Base-by-base conservation (phyloP, 371 early-diverging fungal species). In the Mucor velutinosus region DNA sequence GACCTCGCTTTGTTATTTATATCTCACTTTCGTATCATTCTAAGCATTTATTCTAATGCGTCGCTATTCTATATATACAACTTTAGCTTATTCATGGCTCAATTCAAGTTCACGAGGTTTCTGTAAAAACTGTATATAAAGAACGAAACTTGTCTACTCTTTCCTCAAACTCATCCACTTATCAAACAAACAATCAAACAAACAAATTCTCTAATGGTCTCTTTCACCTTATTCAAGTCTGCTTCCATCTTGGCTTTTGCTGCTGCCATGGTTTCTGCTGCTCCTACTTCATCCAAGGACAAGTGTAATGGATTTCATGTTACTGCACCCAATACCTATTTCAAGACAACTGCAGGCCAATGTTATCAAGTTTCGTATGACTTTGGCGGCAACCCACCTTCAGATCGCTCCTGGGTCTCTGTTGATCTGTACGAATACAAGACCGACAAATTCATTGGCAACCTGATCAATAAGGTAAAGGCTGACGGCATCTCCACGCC, bases 301-400 rank as follows among this genome's bases (percentile, higher is more conserved):
- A 59, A 14, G 14, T 77, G 78, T 30, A 64, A 68, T 1, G 73
- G 71, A n/a, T 77, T 77, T 70, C 72, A 65, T 21, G 65, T 77
- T n/a, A 77, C 78, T 0, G 75, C 78, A 21, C 78, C 78, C 15
- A 65, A 60, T n/a, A 32, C 71, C 25, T 73, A 70, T 14, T 66
- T 77, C 33, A 19, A 63, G 0, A 74, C 73, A 64, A 77, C 78
- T 15, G 72, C 75, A 4, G 75, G 75, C 27, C 69, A 75, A 64
- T 77, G 78, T 55, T 70, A 77, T 30, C 64, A 72, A 33, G 75
- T 75, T 5, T 69, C 70, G 25, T 77, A 72, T 71, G 78, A 77
- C 35, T 51, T 75, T 23, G 69, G 71, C 25, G 60, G 60, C 11
- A 15, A 35, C 19, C 12, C 35, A 1, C 66, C 66, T 51, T 64